phyloP scores from a whole-genome alignment of 257 asterid genomes.

The Solanum pennellii region DNA sequence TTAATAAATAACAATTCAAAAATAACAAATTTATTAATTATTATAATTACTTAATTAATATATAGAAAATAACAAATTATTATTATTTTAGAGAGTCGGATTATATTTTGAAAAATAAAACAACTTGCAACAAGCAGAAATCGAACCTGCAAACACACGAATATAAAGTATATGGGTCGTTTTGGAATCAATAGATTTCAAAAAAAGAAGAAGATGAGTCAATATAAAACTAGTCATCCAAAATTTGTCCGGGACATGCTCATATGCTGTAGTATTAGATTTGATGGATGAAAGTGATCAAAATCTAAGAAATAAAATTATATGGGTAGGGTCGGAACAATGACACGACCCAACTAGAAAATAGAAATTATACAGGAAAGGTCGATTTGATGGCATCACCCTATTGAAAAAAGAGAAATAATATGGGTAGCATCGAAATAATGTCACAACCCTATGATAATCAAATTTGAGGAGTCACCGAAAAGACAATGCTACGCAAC shows the following conservation, averaged over 20 bases:
- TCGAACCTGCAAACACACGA: background rate
- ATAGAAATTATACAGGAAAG: background rate
- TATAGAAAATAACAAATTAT: background rate
- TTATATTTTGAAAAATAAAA: background rate
- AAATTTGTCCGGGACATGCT: background rate
- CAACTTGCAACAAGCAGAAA: background rate
- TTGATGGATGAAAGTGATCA: background rate
- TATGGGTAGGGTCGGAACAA: background rate
- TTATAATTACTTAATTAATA: background rate
- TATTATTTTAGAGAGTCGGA: background rate
- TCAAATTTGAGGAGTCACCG: background rate
- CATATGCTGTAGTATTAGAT: background rate
- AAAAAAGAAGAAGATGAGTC: too few species aligned
- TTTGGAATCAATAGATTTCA: background rate
- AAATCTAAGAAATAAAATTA: background rate
- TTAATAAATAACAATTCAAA: background rate
- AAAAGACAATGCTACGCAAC: background rate
- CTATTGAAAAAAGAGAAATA: background rate
- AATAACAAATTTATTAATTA: background rate
- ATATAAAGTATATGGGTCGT: background rate
- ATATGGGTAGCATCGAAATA: background rate
- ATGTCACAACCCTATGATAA: background rate
- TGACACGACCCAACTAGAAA: background rate
- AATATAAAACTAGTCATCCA: background rate
- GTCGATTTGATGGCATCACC: background rate